A percentile compares a stretch with the other conserved stretches of the same genome.
Conservation (phyloP, 352 stramenopile genomes). For the Phytopythium montanum region DNA sequence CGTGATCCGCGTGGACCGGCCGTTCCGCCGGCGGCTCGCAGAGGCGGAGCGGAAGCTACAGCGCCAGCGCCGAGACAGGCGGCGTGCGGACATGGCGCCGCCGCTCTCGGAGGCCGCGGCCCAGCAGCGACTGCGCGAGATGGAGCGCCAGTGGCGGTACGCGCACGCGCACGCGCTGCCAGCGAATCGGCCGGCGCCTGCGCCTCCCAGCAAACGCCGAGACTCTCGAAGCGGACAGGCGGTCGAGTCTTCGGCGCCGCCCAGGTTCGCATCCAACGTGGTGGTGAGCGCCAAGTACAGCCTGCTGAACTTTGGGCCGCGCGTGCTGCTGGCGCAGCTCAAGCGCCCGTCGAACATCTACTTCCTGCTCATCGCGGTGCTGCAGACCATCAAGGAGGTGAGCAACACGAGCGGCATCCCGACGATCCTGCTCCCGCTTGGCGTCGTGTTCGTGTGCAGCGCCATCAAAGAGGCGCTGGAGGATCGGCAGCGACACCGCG, state of each 20-base stretch:
- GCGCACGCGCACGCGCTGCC: slow-evolving; percentile 12
- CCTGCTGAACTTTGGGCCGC: slow-evolving; percentile 67
- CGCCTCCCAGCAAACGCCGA: background rate
- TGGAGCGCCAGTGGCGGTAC: slow-evolving; percentile 3
- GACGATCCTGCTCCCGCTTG: slow-evolving; percentile 69
- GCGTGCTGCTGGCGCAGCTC: slow-evolving; percentile 70
- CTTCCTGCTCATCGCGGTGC: slow-evolving; percentile 81
- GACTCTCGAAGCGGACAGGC: background rate
- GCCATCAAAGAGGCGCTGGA: slow-evolving; percentile 83
- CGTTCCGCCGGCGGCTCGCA: slow-evolving; percentile 5
- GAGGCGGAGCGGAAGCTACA: slow-evolving; percentile 4
- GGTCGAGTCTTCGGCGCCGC: slow-evolving; percentile 15
- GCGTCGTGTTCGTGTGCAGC: slow-evolving; percentile 75
- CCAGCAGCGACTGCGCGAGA: slow-evolving; percentile 3
- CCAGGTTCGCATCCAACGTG: slow-evolving; percentile 53
- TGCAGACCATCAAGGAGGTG: slow-evolving; percentile 81
- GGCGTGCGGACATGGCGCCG: slow-evolving; percentile 1
- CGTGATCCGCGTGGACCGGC: slow-evolving; percentile 45
- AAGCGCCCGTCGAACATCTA: slow-evolving; percentile 81
- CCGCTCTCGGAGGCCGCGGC: slow-evolving; percentile 13
- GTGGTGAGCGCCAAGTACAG: slow-evolving; percentile 85
- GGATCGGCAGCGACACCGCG: slow-evolving; percentile 74
- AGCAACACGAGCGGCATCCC: slow-evolving; percentile 86
- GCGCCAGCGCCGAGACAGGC: background rate
- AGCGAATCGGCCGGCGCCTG: slow-evolving; percentile 2